Evolutionary conservation across 108 stramenopile genomes (phyloP), one percentile per base, ranked within the genome.

Genomic region (Chaetoceros muelleri): DNA sequence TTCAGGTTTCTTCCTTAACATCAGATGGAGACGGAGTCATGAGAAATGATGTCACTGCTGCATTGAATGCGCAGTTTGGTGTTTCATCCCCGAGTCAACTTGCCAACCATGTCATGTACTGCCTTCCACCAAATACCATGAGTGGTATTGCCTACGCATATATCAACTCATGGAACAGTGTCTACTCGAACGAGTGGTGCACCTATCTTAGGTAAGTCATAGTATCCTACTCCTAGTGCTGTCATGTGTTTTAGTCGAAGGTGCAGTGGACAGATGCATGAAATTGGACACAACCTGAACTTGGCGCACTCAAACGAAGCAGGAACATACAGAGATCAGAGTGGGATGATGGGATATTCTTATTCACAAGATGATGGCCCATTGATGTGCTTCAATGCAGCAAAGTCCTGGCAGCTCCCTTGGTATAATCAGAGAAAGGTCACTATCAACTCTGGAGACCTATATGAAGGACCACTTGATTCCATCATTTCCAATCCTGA

Each of bases 111-210:
- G 75, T 74, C 52, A 67, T 71, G 62, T 55, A 72, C 27, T 72
- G 71, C 47, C 25, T 80, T 19, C 79, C 78, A 24, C 63, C 61
- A 51, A 47, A 22, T 72, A 64, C 49, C n/a, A n/a, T n/a, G n/a
- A n/a, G n/a, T n/a, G n/a, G n/a, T n/a, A n/a, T n/a, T n/a, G n/a
- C n/a, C n/a, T n/a, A n/a, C n/a, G 81, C 74, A 0, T 73, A 76
- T 28, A 55, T 73, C 48, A 61, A 67, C 53, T n/a, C 29, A 24
- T 76, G 52, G 44, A 48, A 64, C 29, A 64, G 67, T 0, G 74
- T 78, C 31, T 84, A 67, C 54, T 69, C 66, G 24, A 47, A 80
- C 46, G 19, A 66, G 1, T 84, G 78, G 78, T 80, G 76, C 53
- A 52, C 52, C 46, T 78, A 66, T 53, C 46, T 70, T 23, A 69